Percentiles rank a stretch among this genome's conserved stretches.
These are phyloP conservation scores for Lactifluus volemus DNA, from an alignment of 768 basidiomycete species.

Conservation along the genomic window DNA sequence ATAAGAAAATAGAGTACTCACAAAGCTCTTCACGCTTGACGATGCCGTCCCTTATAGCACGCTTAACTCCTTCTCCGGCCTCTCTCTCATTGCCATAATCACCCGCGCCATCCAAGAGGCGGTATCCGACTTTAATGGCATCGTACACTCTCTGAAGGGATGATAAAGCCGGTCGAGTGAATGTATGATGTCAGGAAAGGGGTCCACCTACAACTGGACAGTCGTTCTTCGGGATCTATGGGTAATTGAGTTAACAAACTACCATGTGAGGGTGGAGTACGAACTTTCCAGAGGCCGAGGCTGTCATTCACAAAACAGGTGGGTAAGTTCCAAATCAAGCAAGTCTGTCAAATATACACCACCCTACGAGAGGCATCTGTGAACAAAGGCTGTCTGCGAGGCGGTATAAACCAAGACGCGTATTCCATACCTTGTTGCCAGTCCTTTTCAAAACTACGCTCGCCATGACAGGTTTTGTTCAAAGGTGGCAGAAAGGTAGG, in stretches of 20 bases:
- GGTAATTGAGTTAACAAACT: not conserved
- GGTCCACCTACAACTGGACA: slow-evolving; percentile 44
- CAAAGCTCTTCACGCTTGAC: slow-evolving; percentile 86
- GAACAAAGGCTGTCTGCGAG: slow-evolving; percentile 1
- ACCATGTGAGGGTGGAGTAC: slow-evolving; percentile 3
- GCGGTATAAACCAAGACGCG: slow-evolving; percentile 1
- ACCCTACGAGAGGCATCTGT: slow-evolving; percentile 70
- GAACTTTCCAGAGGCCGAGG: slow-evolving; percentile 65
- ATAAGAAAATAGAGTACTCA: slow-evolving; percentile 31
- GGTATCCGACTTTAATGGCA: slow-evolving; percentile 80
- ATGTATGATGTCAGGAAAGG: not conserved
- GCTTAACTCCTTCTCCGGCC: slow-evolving; percentile 67
- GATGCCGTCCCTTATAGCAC: slow-evolving; percentile 71
- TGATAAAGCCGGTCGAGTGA: not conserved
- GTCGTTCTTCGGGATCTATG: slow-evolving; percentile 46
- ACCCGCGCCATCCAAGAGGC: slow-evolving; percentile 78
- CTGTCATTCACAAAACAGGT: slow-evolving; percentile 27
- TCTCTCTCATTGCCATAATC: slow-evolving; percentile 90
- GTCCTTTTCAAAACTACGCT: slow-evolving; percentile 49
- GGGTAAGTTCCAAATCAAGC: slow-evolving; percentile 9
- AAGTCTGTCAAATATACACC: slow-evolving; percentile 22
- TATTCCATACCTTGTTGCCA: slow-evolving; percentile 40
- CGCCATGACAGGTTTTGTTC: slow-evolving; percentile 34
- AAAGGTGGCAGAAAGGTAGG: slow-evolving; percentile 1
- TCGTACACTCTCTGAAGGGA: slow-evolving; percentile 60